Evolutionary conservation across 1,139 yeast genomes (phyloP), one percentile per base, ranked within the genome.

Genomic region (Yamadazyma spencermartinsiae): DNA sequence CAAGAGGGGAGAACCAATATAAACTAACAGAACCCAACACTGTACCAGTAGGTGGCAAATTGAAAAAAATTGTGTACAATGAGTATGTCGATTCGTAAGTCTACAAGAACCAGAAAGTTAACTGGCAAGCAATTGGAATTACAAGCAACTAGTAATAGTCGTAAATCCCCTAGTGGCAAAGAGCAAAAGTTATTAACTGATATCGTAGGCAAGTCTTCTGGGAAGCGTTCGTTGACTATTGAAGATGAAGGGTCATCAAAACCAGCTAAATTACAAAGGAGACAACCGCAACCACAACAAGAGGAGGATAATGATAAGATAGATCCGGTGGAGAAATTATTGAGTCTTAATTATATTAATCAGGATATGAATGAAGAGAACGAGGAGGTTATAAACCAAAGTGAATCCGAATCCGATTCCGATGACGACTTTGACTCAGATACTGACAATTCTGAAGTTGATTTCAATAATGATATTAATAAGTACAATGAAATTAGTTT

Each of bases 241-340:
- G 23, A 18, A 12, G 15, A 28, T 16, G 20, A 28, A 28, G 20
- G 20, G 4, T 16, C 31, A 9, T 9, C 28, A 16, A 33, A 35
- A 19, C n/a, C 35, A 21, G 36, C 31, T 14, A 38, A 35, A 27
- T 26, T 34, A 27, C 29, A 5, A 19, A 18, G 25, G 19, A 20
- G 18, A 18, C 29, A 31, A 24, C 34, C 12, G 15, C 40, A 19
- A 35, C 11, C 15, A 10, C 29, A 26, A 43, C 38, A 45, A 41
- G 41, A 32, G 43, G 40, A 40, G 42, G 52, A 51, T 28, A 52
- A 58, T 20, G 73, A 68, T 44, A 63, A 53, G 41, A 64, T 70
- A 30, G 76, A 71, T 44, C 76, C 76, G 4, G 74, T 71, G 37
- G 74, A 70, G 49, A 70, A 63, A 45, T 57, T 71, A 32, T 56